Conservation (phyloP, 169 alveolate genomes). For the Eimeria acervulina region DNA sequence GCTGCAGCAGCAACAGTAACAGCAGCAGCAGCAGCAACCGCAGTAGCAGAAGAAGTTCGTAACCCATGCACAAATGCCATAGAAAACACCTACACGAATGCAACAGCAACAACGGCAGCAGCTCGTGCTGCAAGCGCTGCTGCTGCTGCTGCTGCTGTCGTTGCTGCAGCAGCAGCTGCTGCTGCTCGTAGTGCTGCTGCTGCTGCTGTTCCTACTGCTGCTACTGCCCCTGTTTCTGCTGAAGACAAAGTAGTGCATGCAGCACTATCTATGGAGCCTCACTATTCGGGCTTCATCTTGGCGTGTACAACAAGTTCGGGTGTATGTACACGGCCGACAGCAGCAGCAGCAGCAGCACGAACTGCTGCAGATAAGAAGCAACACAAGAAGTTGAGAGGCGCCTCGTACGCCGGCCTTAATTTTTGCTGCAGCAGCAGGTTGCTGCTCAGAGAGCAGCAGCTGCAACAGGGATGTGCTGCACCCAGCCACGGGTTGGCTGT, state of each 20-base stretch:
- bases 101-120: constrained; percentile 18
- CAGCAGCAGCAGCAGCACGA: neutral
- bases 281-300: constrained; percentile 75
- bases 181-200: neutral
- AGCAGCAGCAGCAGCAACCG: constrained; percentile 38
- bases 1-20: constrained; percentile 76
- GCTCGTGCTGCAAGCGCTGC: neutral
- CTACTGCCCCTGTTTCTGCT: constrained; percentile 3
- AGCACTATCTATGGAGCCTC: neutral
- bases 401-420: neutral
- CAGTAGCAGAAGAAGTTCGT: neutral
- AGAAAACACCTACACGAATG: neutral
- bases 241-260: neutral
- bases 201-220: constrained; percentile 22
- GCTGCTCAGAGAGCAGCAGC: neutral
- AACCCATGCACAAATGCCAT: neutral
- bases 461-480: neutral
- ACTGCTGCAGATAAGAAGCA: neutral
- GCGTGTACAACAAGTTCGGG: neutral
- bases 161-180: too few relatives aligned
- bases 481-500: neutral
- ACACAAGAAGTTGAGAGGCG: neutral
- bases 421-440: constrained; percentile 9
- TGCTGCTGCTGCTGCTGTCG: neutral
- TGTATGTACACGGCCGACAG: neutral